phyloP scores from a whole-genome alignment of 441 rosid genomes.

The Flueggea neowawraea region DNA sequence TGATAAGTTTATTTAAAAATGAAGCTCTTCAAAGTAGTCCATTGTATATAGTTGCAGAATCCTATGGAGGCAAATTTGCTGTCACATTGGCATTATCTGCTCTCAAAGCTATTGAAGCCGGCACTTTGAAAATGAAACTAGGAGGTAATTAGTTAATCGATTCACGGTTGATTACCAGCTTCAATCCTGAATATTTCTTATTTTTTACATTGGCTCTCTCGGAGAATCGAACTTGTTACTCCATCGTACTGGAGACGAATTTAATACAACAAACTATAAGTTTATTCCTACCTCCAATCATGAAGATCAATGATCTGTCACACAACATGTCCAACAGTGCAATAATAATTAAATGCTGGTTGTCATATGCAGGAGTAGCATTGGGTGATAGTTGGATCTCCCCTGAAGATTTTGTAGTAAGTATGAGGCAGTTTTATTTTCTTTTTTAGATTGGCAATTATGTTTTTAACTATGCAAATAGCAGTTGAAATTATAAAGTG shows the following conservation, averaged over 20 bases:
- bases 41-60: slow-evolving; percentile 74
- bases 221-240: no score
- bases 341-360: background rate
- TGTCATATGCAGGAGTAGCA: slow-evolving; percentile 46
- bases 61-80: slow-evolving; percentile 89
- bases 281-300: no score
- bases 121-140: slow-evolving; percentile 55
- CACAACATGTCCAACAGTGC: no score
- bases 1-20: slow-evolving; percentile 43
- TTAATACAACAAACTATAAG: no score
- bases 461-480: no score
- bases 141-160: slow-evolving; percentile 44
- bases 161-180: no score
- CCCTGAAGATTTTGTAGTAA: slow-evolving; percentile 91
- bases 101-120: slow-evolving; percentile 49
- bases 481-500: no score
- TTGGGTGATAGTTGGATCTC: slow-evolving; percentile 93
- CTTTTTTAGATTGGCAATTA: background rate
- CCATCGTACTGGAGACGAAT: no score
- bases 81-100: slow-evolving; percentile 70
- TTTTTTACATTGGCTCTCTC: no score
- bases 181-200: no score
- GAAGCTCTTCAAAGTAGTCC: slow-evolving; percentile 52
- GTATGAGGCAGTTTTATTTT: background rate
- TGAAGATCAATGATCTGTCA: no score